phyloP scores from a whole-genome alignment of 352 stramenopile species.

The Globisporangium perplexum region DNA sequence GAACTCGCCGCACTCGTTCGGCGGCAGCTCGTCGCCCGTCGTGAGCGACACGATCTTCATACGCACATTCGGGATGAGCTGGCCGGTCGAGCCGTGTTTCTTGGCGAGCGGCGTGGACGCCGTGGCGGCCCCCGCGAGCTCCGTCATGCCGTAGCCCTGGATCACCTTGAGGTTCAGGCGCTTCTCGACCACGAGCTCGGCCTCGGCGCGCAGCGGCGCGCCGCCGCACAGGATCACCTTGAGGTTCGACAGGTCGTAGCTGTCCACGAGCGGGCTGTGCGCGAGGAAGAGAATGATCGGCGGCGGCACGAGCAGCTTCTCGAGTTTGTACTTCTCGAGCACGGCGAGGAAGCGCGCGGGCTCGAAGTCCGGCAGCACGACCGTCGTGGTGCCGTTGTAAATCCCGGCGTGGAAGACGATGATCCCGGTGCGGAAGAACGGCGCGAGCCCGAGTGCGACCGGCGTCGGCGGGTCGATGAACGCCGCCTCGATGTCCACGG shows the following conservation, averaged over 20 bases:
- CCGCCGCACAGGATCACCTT: slow-evolving; percentile 66
- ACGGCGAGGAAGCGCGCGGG: slow-evolving; percentile 75
- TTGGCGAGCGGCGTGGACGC: slow-evolving; percentile 12
- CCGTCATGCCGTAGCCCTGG: slow-evolving; percentile 54
- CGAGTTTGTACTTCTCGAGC: slow-evolving; percentile 64
- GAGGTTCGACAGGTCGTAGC: slow-evolving; percentile 80
- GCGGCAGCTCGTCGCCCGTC: slow-evolving; percentile 32
- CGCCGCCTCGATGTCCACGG: slow-evolving; percentile 56
- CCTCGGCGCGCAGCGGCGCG: slow-evolving; percentile 72
- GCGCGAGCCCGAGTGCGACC: slow-evolving; percentile 81
- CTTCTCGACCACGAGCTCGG: slow-evolving; percentile 46
- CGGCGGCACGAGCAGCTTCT: slow-evolving; percentile 62
- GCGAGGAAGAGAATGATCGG: slow-evolving; percentile 78
- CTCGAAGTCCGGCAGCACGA: slow-evolving; percentile 87
- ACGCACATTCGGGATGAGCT: slow-evolving; percentile 51
- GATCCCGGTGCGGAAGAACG: slow-evolving; percentile 93
- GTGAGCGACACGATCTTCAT: slow-evolving; percentile 35
- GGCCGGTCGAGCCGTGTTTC: slow-evolving; percentile 15
- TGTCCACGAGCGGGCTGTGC: slow-evolving; percentile 81
- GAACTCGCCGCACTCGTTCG: slow-evolving; percentile 64
- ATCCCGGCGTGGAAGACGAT: slow-evolving; percentile 66
- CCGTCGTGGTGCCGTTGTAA: slow-evolving; percentile 51
- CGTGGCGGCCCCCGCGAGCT: slow-evolving; percentile 26
- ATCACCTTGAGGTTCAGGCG: slow-evolving; percentile 42
- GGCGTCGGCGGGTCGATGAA: slow-evolving; percentile 44